These are phyloP conservation scores for Rhytidhysteron rufulum DNA, from an alignment of 2,329 filamentous ascomycete genomes.

Conservation along the genomic window DNA sequence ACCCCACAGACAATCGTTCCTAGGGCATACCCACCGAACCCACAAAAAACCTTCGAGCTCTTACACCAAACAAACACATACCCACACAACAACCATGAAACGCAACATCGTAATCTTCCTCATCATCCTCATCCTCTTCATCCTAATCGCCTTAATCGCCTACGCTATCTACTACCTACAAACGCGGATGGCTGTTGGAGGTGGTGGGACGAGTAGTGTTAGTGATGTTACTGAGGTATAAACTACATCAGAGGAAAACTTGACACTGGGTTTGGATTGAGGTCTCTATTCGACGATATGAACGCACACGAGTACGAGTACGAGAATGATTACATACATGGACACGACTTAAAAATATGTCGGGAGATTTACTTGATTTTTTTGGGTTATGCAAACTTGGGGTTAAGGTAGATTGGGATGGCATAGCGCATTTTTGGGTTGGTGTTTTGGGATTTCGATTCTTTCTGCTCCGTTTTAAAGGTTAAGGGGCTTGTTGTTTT, in stretches of 20 bases:
- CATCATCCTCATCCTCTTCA: constrained; percentile 52
- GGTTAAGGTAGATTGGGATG: not conserved
- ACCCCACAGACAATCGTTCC: too few species aligned
- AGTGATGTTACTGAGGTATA: constrained; percentile 28
- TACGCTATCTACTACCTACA: constrained; percentile 50
- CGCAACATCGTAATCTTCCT: constrained; percentile 52
- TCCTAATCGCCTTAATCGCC: constrained; percentile 47
- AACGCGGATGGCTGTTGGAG: constrained; percentile 38
- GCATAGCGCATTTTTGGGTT: constrained; percentile 1
- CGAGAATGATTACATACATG: not conserved
- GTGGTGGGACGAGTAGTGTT: constrained; percentile 21
- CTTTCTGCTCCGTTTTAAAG: not conserved
- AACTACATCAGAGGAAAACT: not conserved
- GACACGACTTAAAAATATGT: too few species aligned
- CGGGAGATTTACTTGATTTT: too few species aligned
- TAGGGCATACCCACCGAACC: too few species aligned
- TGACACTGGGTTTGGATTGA: not conserved
- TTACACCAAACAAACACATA: too few species aligned
- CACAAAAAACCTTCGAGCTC: too few species aligned
- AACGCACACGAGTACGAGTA: not conserved
- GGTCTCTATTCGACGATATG: not conserved
- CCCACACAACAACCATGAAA: constrained; percentile 45
- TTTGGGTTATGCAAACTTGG: too few species aligned
- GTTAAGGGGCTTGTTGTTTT: too few species aligned
- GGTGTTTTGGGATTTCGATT: not conserved